phyloP scores from a whole-genome alignment of 208 protist species.

The Herpetomonas tarakana region DNA sequence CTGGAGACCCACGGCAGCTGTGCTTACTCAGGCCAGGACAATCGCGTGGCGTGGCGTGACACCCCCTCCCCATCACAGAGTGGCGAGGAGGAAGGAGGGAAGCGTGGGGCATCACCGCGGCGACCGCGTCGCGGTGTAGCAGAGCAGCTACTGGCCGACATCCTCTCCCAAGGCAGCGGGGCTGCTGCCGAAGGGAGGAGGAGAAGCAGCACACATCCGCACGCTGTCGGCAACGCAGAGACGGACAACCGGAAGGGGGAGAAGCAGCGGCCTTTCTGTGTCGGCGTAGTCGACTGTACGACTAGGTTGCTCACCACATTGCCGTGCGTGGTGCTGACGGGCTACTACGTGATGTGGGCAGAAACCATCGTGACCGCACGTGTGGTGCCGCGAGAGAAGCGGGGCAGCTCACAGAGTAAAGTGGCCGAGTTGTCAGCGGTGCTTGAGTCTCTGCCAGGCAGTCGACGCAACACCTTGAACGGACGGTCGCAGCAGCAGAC shows the following conservation, averaged over 20 bases:
- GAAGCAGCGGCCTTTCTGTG: conserved; percentile 16
- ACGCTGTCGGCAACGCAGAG: neutral
- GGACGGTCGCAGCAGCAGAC: too few species aligned
- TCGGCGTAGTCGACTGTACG: conserved; percentile 17
- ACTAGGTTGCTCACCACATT: conserved; percentile 29
- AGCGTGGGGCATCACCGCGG: neutral
- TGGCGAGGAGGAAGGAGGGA: neutral
- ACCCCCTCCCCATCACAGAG: neutral
- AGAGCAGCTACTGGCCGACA: conserved; percentile 10
- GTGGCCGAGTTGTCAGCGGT: too few species aligned
- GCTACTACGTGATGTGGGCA: conserved; percentile 59
- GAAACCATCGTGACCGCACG: conserved; percentile 28
- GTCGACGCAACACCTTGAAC: too few species aligned
- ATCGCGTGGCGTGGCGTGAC: neutral
- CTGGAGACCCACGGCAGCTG: conserved; percentile 16
- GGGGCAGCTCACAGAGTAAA: too few species aligned
- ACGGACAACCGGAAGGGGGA: too few species aligned
- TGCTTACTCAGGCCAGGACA: neutral
- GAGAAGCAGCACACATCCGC: neutral
- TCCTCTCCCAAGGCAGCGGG: neutral
- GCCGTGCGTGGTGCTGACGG: conserved; percentile 31
- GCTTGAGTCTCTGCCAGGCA: too few species aligned
- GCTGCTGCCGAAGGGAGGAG: neutral
- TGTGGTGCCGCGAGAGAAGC: neutral
- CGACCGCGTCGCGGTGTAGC: conserved; percentile 11